Evolutionary conservation across 805 yeast genomes (phyloP), one percentile per base, ranked within the genome.

Genomic region (Yamadazyma paraphyllophila): DNA sequence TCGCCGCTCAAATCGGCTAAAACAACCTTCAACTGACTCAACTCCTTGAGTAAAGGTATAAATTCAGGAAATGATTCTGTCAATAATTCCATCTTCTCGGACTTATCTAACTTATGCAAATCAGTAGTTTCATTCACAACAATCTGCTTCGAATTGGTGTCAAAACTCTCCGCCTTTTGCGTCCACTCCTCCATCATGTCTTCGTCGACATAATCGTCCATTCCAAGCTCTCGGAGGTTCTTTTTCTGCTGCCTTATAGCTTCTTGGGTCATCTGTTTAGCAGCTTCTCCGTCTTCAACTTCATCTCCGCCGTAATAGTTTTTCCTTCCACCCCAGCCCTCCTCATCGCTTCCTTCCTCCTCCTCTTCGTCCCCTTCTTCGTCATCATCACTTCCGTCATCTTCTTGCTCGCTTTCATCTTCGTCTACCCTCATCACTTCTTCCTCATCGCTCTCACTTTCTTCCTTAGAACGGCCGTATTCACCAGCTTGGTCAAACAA

Each of bases 181-280:
- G 77, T 71, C 96, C 97, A 92, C 52, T 86, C 96, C 24, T 81
- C 90, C 53, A 80, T 74, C 64, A 81, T 78, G 46, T 83, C 91
- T 46, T 88, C 96, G 51, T 88, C 94, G 55, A 71, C 54, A 46
- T 61, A 71, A 48, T 71, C 76, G 44, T 67, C 87, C 77, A 85
- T 82, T 39, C 81, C 80, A 55, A 91, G 71, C 37, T 85, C 95
- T 53, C 81, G 81, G 47, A 88, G 66, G 62, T 90, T 74, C 49
- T 65, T 65, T 69, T 85, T 86, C 66, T 91, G 97, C 54, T 88
- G 82, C 59, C 89, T 81, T 40, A 88, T 59, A 0, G 98, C 98
- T 66, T 94, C 97, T 55, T 81, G 82, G 47, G 92, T 94, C 66
- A 90, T 83, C 50, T 80, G 82, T 50, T 80, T 82, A 4, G 88